Evolutionary conservation across 805 yeast species (phyloP), one percentile per base, ranked within the genome.

Genomic region (Huiozyma sinensis): DNA sequence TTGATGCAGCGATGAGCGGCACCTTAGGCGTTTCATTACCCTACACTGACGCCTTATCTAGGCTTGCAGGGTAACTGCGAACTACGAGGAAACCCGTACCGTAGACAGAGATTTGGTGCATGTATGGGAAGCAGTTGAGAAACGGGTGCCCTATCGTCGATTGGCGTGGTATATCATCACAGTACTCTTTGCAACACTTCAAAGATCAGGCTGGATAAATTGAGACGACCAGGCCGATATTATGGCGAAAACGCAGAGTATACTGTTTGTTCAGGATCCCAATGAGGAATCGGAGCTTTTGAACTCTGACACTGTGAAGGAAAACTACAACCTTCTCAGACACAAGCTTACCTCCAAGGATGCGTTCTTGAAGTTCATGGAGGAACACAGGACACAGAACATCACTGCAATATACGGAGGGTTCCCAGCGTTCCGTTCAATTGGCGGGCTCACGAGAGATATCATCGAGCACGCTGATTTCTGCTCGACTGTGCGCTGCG

Each of bases 381-480:
- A 34, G 4, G 43, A 45, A 3, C 54, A 47, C 31, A 31, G 44
- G n/a, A 32, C 49, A 3, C 35, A 39, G 7, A 48, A 51, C 35
- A 50, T 61, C 11, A 63, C 55, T 7, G 84, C 76, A 7, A 73
- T 79, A 9, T 79, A 77, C 55, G 79, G 75, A 1, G 80, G 79
- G 0, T 77, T 79, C 74, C 66, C 72, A 30, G 81, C 81, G 1
- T 75, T 78, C 48, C 55, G 63, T 31, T 61, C 65, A 3, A 55
- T 75, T 6, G 81, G 81, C 0, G 81, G 82, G 0, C 67, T 77
- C 47, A 63, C 66, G 1, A 55, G 56, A 29, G 71, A 68, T 4
- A 43, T 78, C 5, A 54, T 76, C 31, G 68, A 63, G 1, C 54
- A 60, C 24, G 44, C 44, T 11, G 35, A 43, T 9, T 68, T 71